These are phyloP conservation scores for Ilyonectria destructans DNA, from an alignment of 2,329 filamentous ascomycete species.

Conservation along the genomic window DNA sequence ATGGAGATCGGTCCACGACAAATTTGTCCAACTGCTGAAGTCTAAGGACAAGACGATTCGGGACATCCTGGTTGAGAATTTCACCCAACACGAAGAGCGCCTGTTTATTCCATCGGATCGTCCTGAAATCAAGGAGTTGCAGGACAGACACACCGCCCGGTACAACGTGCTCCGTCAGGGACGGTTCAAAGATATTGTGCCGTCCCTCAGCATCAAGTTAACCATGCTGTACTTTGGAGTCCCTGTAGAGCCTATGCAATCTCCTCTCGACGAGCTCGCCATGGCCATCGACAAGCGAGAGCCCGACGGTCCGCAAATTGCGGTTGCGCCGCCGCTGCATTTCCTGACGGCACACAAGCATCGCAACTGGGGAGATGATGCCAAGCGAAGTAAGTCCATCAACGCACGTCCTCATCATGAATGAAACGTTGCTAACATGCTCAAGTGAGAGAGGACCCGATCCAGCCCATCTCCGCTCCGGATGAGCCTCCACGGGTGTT, in stretches of 20 bases:
- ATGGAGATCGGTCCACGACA: constrained; percentile 48
- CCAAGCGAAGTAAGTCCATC: constrained; percentile 38
- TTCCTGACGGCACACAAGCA: constrained; percentile 52
- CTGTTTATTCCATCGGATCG: constrained; percentile 52
- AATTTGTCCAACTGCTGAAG: constrained; percentile 51
- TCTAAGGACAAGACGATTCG: constrained; percentile 43
- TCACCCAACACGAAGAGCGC: constrained; percentile 53
- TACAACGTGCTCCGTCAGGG: constrained; percentile 52
- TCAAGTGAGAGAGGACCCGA: constrained; percentile 31
- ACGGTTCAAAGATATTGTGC: constrained; percentile 50
- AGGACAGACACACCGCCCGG: constrained; percentile 50
- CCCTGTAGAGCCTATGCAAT: constrained; percentile 58
- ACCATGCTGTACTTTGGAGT: constrained; percentile 65
- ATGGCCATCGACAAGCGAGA: background rate
- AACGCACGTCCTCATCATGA: background rate
- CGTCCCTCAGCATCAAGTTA: constrained; percentile 59
- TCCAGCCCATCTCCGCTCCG: constrained; percentile 24
- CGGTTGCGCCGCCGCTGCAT: constrained; percentile 49
- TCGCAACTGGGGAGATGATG: constrained; percentile 52
- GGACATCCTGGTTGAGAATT: constrained; percentile 53
- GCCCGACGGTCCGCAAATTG: background rate
- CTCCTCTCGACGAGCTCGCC: constrained; percentile 46
- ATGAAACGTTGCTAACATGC: constrained; percentile 15
- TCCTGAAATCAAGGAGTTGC: constrained; percentile 50
- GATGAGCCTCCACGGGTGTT: constrained; percentile 11